These are phyloP conservation scores for Porcisia deanei DNA, from an alignment of 208 protist species.

Conservation along the genomic window DNA sequence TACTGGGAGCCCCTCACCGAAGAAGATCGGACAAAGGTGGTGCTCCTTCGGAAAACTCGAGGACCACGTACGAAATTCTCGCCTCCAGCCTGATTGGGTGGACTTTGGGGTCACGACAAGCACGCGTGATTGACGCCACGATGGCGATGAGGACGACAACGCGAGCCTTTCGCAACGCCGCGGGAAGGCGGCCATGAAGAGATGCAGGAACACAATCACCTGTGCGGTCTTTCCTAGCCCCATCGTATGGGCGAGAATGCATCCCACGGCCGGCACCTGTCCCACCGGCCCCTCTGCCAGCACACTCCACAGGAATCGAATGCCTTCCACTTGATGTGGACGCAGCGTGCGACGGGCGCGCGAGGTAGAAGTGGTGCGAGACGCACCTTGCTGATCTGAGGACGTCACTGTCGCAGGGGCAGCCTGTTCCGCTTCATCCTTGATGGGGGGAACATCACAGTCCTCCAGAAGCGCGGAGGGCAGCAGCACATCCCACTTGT, in stretches of 20 bases:
- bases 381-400: not conserved
- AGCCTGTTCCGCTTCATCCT: not conserved
- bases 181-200: constrained; percentile 51
- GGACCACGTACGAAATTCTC: constrained; percentile 72
- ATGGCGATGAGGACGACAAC: constrained; percentile 6
- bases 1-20: constrained; percentile 8
- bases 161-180: not conserved
- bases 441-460: constrained; percentile 4
- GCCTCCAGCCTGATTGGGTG: constrained; percentile 54
- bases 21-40: constrained; percentile 36
- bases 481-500: constrained; percentile 56
- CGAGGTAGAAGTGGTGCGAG: not conserved
- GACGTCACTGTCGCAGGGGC: not conserved
- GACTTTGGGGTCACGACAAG: constrained; percentile 82
- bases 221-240: constrained; percentile 90
- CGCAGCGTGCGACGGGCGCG: constrained; percentile 34
- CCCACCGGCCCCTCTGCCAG: constrained; percentile 75
- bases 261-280: constrained; percentile 74
- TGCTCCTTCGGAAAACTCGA: constrained; percentile 48
- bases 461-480: constrained; percentile 50
- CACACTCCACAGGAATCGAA: constrained; percentile 84
- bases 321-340: constrained; percentile 78
- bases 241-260: constrained; percentile 89
- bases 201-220: constrained; percentile 78
- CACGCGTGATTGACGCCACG: constrained; percentile 32